Percentiles rank a stretch among this genome's conserved stretches.
These are phyloP conservation scores for Hypoxylon rickii DNA, from an alignment of 495 filamentous ascomycete genomes.

Conservation along the genomic window DNA sequence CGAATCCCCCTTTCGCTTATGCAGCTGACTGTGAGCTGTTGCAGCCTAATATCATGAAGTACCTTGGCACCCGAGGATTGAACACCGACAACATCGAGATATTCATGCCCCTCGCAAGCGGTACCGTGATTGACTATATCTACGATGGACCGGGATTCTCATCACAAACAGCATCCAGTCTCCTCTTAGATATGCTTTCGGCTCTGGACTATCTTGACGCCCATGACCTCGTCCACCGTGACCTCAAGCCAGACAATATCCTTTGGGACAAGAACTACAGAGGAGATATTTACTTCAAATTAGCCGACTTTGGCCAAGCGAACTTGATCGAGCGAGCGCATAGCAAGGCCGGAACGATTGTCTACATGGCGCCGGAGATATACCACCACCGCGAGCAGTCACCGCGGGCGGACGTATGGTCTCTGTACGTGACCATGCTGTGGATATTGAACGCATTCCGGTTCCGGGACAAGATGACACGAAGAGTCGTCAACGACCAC, in stretches of 20 bases:
- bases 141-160: no score
- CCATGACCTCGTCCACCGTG: conserved; percentile 73
- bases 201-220: conserved; percentile 38
- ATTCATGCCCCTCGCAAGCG: conserved; percentile 41
- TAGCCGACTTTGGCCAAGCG: conserved; percentile 45
- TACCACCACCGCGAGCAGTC: conserved; percentile 34
- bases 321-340: not conserved
- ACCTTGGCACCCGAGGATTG: conserved; percentile 8
- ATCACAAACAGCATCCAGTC: no score
- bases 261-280: conserved; percentile 40
- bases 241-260: conserved; percentile 83
- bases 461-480: not conserved
- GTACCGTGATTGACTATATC: conserved; percentile 34
- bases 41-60: conserved; percentile 2
- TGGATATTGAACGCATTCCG: not conserved
- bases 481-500: not conserved
- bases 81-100: conserved; percentile 37
- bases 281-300: conserved; percentile 34
- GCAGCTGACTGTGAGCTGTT: no score
- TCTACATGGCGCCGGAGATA: conserved; percentile 44
- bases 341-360: conserved; percentile 33
- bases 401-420: conserved; percentile 48
- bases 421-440: conserved; percentile 46
- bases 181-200: conserved; percentile 43
- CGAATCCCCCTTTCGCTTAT: not conserved